Percentiles rank a stretch among this genome's conserved stretches.
Evolutionary conservation across 257 asterid genomes (phyloP).

Genomic region (Solanum chilense): DNA sequence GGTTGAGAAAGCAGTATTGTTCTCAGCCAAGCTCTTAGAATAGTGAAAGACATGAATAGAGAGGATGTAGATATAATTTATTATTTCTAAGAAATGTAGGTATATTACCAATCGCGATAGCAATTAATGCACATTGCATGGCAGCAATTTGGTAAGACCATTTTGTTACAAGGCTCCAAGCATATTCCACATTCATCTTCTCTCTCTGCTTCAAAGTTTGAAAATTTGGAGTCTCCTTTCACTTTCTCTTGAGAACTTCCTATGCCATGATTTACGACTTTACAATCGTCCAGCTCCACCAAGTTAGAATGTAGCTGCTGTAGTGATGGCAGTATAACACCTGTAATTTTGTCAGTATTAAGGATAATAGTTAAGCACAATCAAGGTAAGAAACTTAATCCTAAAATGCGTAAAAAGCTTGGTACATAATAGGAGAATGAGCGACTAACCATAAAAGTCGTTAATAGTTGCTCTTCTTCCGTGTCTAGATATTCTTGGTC

Average conservation of each 20-base stretch:
- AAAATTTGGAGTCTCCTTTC: constrained; percentile 12
- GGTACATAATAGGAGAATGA: background rate
- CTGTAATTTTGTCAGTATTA: constrained; percentile 25
- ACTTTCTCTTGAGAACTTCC: constrained; percentile 26
- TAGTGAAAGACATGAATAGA: background rate
- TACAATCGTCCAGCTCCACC: constrained; percentile 19
- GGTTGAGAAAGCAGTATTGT: background rate
- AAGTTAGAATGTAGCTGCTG: constrained; percentile 58
- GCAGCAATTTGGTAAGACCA: constrained; percentile 86
- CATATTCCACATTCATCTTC: constrained; percentile 77
- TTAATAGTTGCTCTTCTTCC: constrained; percentile 70
- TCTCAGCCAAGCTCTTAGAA: background rate
- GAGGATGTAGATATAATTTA: background rate
- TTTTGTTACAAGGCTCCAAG: constrained; percentile 78
- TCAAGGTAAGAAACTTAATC: background rate
- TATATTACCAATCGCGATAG: constrained; percentile 74
- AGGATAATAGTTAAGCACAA: background rate
- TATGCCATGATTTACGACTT: constrained; percentile 11
- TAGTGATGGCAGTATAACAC: constrained; percentile 76
- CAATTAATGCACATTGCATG: constrained; percentile 94
- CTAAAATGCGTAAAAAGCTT: background rate
- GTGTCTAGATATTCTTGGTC: constrained; percentile 45
- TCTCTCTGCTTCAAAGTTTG: constrained; percentile 33
- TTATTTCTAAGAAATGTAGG: background rate
- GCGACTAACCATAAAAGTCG: constrained; percentile 74